phyloP scores from a whole-genome alignment of 306 rosid genomes.

The Cucumis cinereus region DNA sequence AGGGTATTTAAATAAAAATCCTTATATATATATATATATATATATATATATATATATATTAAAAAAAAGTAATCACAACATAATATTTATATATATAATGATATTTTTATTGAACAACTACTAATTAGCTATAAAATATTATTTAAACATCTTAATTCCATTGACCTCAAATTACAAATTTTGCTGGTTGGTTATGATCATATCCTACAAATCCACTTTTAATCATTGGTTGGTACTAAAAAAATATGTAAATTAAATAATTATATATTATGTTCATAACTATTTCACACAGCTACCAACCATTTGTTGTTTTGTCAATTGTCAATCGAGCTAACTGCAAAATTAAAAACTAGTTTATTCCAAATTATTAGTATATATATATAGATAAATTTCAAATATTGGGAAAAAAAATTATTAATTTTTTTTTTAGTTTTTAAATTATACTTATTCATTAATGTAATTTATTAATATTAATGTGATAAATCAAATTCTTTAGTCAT shows the following conservation, averaged over 20 bases:
- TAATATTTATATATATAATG: no score
- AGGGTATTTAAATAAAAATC: no score
- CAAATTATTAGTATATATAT: not conserved
- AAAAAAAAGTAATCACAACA: no score
- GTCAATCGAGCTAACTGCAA: not conserved
- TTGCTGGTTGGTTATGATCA: not conserved
- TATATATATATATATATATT: no score
- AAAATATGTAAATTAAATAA: no score
- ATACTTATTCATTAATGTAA: not conserved
- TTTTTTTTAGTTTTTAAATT: no score
- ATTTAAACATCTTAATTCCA: not conserved
- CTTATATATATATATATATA: no score
- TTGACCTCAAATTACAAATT: not conserved
- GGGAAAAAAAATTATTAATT: no score
- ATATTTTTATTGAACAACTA: not conserved
- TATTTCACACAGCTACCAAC: not conserved
- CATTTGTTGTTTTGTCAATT: not conserved
- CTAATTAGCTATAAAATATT: not conserved
- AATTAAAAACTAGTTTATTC: not conserved
- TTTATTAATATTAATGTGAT: not conserved
- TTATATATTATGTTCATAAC: not conserved
- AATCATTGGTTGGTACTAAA: not conserved
- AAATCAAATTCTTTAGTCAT: not conserved
- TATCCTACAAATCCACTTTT: not conserved
- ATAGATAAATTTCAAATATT: not conserved